These are phyloP conservation scores for Leccinellum luteum DNA, from an alignment of 768 basidiomycete genomes.

Conservation along the genomic window DNA sequence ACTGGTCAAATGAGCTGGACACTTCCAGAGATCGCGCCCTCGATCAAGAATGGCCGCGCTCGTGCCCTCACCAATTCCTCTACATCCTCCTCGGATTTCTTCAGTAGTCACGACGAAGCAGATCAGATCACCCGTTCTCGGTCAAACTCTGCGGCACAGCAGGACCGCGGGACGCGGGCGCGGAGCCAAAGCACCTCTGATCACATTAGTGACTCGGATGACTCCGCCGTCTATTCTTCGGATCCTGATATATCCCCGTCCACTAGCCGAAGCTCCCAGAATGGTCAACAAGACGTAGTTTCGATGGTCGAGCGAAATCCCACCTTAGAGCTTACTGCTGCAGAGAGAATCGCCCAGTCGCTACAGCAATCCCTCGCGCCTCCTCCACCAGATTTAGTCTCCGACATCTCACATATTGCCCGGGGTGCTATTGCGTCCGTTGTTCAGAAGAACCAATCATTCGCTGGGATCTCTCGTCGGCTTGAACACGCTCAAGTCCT, in stretches of 20 bases:
- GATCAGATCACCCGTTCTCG: slow-evolving; percentile 27
- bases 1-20: slow-evolving; percentile 71
- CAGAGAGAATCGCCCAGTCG: slow-evolving; percentile 64
- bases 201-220: slow-evolving; percentile 72
- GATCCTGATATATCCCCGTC: slow-evolving; percentile 31
- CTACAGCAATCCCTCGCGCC: slow-evolving; percentile 61
- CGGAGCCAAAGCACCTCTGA: slow-evolving; percentile 34
- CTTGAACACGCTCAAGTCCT: slow-evolving; percentile 56
- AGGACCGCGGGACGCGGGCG: slow-evolving; percentile 23
- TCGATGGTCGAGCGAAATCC: slow-evolving; percentile 18
- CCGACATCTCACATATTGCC: slow-evolving; percentile 59
- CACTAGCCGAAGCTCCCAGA: slow-evolving; percentile 32
- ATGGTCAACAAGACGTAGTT: slow-evolving; percentile 21
- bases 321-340: slow-evolving; percentile 53
- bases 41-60: slow-evolving; percentile 29
- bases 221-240: slow-evolving; percentile 54
- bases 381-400: slow-evolving; percentile 53
- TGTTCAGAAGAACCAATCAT: slow-evolving; percentile 53
- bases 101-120: slow-evolving; percentile 22
- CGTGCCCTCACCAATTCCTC: slow-evolving; percentile 35
- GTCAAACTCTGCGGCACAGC: slow-evolving; percentile 36
- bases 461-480: slow-evolving; percentile 41
- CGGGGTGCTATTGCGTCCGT: slow-evolving; percentile 62
- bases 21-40: slow-evolving; percentile 46
- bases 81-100: slow-evolving; percentile 31